Conservation (phyloP, 768 basidiomycete genomes). For the Agrocybe chaxingu region DNA sequence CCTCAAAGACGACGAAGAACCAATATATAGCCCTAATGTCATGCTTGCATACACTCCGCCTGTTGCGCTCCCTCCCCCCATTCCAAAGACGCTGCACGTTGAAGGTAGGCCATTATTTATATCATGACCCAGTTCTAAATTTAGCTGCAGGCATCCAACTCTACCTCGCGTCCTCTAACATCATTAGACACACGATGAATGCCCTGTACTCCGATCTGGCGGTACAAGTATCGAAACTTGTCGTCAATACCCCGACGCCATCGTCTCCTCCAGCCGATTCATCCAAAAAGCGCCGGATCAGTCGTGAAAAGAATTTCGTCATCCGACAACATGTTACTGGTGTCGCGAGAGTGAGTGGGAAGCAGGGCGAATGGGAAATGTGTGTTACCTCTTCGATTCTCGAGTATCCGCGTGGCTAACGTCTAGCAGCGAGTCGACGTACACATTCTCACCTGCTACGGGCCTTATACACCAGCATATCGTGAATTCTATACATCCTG, state of each 20-base stretch:
- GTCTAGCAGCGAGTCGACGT: constrained; percentile 57
- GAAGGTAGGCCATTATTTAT: constrained; percentile 48
- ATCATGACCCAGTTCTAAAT: neutral
- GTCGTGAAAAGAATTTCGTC: constrained; percentile 56
- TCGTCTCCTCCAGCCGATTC: constrained; percentile 1
- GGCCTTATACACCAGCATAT: constrained; percentile 64
- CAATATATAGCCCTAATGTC: constrained; percentile 63
- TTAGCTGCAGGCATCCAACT: constrained; percentile 54
- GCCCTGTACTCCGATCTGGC: constrained; percentile 67
- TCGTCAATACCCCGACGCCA: constrained; percentile 29
- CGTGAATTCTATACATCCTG: constrained; percentile 75
- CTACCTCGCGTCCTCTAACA: constrained; percentile 67
- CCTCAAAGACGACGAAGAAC: constrained; percentile 35
- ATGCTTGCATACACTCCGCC: constrained; percentile 70
- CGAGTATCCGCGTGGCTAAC: neutral
- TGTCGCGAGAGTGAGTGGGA: constrained; percentile 59
- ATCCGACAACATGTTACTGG: constrained; percentile 58
- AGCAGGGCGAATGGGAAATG: constrained; percentile 70
- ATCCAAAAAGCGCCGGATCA: constrained; percentile 22
- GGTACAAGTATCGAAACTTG: constrained; percentile 52
- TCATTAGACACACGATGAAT: constrained; percentile 72
- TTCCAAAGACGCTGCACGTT: constrained; percentile 64
- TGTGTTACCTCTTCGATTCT: constrained; percentile 32
- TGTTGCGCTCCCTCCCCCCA: constrained; percentile 58
- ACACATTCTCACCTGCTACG: constrained; percentile 64